A percentile compares a stretch with the other conserved stretches of the same genome.
These are phyloP conservation scores for Stentor coeruleus DNA, from an alignment of 73 alveolate species.

Conservation along the genomic window DNA sequence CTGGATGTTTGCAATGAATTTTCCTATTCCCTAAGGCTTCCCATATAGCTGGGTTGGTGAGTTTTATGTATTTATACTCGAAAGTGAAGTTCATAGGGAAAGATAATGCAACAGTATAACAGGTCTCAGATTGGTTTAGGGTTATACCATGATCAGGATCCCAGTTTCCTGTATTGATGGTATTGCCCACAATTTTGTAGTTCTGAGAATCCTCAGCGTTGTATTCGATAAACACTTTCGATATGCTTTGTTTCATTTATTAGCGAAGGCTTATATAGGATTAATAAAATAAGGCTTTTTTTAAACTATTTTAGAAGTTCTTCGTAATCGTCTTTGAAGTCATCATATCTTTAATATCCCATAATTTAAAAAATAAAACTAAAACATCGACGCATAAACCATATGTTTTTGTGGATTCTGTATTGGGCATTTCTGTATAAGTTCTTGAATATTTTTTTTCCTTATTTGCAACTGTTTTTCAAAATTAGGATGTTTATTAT, in stretches of 20 bases:
- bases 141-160: neutral
- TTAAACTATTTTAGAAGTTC: too few relatives aligned
- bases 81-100: neutral
- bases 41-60: neutral
- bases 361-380: too few relatives aligned
- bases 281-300: too few relatives aligned
- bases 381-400: constrained; percentile 24
- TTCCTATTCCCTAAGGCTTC: neutral
- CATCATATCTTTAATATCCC: too few relatives aligned
- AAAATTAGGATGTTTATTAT: neutral
- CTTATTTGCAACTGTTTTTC: constrained; percentile 4
- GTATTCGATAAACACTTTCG: neutral
- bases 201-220: neutral
- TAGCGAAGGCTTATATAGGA: too few relatives aligned
- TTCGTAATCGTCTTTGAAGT: too few relatives aligned
- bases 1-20: neutral
- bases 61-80: neutral
- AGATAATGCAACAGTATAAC: neutral
- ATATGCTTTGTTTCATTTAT: too few relatives aligned
- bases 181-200: neutral
- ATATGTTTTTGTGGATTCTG: neutral
- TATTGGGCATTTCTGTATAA: neutral
- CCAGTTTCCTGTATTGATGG: neutral
- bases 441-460: neutral
- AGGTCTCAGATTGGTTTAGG: neutral